phyloP scores from a whole-genome alignment of 495 filamentous ascomycete species.

The Melanomma pulvis-pyrius region DNA sequence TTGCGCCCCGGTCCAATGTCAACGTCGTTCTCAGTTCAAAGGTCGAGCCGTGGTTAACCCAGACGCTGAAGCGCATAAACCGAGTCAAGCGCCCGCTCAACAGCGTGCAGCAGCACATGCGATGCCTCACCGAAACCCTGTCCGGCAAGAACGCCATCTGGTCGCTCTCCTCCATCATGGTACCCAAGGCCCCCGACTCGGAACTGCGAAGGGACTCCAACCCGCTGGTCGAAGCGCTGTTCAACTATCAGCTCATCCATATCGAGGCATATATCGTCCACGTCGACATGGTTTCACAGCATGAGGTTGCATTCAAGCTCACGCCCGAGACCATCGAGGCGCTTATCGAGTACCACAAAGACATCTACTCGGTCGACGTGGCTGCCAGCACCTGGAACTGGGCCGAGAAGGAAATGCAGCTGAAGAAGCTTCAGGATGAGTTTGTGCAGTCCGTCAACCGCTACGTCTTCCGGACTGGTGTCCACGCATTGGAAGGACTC shows the following conservation, averaged over 20 bases:
- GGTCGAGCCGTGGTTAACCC: constrained; percentile 97
- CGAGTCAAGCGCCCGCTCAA: constrained; percentile 96
- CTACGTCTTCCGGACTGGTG: constrained; percentile 91
- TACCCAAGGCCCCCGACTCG: constrained; percentile 86
- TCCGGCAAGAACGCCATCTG: constrained; percentile 92
- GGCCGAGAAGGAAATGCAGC: constrained; percentile 93
- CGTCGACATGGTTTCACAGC: constrained; percentile 97
- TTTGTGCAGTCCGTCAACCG: constrained; percentile 97
- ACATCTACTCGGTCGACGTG: constrained; percentile 89
- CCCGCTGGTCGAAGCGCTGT: constrained; percentile 84
- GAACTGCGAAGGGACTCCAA: constrained; percentile 85
- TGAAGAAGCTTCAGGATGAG: constrained; percentile 97
- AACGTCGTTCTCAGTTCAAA: constrained; percentile 93
- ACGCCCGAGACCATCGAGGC: constrained; percentile 96
- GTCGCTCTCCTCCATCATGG: constrained; percentile 91
- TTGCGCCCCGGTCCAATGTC: constrained; percentile 91
- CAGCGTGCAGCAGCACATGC: constrained; percentile 93
- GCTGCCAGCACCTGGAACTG: constrained; percentile 90
- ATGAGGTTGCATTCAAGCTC: constrained; percentile 98
- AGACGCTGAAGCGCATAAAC: constrained; percentile 96
- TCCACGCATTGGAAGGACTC: constrained; percentile 87
- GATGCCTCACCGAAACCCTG: constrained; percentile 95
- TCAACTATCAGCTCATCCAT: constrained; percentile 93
- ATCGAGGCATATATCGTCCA: constrained; percentile 98
- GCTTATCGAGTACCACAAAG: constrained; percentile 95